Conservation (phyloP, 169 alveolate species). For the Hepatocystis sp. region DNA sequence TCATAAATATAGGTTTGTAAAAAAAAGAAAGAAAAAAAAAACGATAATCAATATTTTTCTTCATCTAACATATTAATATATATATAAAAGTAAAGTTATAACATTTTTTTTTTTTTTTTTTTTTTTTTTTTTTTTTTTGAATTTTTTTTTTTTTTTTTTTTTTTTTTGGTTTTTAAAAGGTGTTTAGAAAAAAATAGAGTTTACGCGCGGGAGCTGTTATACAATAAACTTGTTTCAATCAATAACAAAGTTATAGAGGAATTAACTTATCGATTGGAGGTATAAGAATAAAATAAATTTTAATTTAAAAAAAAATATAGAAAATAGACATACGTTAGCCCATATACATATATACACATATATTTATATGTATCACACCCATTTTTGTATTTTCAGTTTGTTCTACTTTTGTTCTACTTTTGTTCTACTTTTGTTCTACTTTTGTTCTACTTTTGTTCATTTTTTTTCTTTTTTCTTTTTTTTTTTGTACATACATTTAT, state of each 20-base stretch:
- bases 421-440: too few species aligned
- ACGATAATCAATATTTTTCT: neutral
- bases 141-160: neutral
- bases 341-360: neutral
- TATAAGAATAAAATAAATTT: constrained; percentile 6
- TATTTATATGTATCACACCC: neutral
- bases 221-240: constrained; percentile 65
- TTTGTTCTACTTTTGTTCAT: too few species aligned
- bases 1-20: constrained; percentile 74
- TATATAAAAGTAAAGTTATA: too few species aligned
- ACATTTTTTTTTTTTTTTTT: neutral
- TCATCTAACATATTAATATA: too few species aligned
- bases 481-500: too few species aligned
- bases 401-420: too few species aligned
- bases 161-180: neutral
- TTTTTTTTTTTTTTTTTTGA: constrained; percentile 1
- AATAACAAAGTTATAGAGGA: constrained; percentile 22
- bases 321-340: neutral
- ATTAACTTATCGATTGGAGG: constrained; percentile 14
- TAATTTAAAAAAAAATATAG: too few species aligned
- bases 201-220: constrained; percentile 81
- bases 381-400: neutral
- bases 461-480: neutral
- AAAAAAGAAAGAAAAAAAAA: neutral
- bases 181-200: constrained; percentile 80